These are phyloP conservation scores for Lachnellula occidentalis DNA, from an alignment of 2,329 filamentous ascomycete species.

Conservation along the genomic window DNA sequence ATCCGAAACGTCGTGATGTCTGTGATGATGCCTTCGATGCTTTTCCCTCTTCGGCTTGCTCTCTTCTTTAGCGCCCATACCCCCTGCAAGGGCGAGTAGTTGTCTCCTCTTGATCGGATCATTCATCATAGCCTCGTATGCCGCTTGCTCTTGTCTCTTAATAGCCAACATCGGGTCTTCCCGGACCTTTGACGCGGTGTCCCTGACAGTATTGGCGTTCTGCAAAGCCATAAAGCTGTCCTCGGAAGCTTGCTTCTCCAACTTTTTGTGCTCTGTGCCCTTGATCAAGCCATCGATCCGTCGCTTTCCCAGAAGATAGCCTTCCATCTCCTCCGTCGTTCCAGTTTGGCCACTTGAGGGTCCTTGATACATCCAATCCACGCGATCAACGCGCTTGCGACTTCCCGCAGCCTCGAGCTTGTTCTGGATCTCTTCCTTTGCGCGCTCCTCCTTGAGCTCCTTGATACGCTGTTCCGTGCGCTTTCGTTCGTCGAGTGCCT, in stretches of 20 bases:
- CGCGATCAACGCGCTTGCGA: constrained; percentile 70
- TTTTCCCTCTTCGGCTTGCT: constrained; percentile 41
- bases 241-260: constrained; percentile 67
- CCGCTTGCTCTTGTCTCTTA: constrained; percentile 82
- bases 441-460: constrained; percentile 89
- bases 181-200: constrained; percentile 79
- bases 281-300: constrained; percentile 84
- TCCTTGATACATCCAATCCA: constrained; percentile 98
- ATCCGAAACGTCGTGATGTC: constrained; percentile 31
- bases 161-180: constrained; percentile 91
- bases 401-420: constrained; percentile 87
- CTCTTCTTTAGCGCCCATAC: constrained; percentile 33
- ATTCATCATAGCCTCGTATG: constrained; percentile 75
- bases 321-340: constrained; percentile 84
- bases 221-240: constrained; percentile 57
- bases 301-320: constrained; percentile 86
- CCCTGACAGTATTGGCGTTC: constrained; percentile 67
- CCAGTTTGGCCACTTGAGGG: constrained; percentile 71
- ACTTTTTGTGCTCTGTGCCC: constrained; percentile 71
- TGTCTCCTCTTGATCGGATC: constrained; percentile 64
- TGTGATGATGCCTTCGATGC: constrained; percentile 38
- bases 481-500: constrained; percentile 91
- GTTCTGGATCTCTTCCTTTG: constrained; percentile 84
- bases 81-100: constrained; percentile 58
- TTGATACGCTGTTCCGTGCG: constrained; percentile 85